Conservation (phyloP, 768 basidiomycete genomes). For the Leucosporidium creatinivorum region DNA sequence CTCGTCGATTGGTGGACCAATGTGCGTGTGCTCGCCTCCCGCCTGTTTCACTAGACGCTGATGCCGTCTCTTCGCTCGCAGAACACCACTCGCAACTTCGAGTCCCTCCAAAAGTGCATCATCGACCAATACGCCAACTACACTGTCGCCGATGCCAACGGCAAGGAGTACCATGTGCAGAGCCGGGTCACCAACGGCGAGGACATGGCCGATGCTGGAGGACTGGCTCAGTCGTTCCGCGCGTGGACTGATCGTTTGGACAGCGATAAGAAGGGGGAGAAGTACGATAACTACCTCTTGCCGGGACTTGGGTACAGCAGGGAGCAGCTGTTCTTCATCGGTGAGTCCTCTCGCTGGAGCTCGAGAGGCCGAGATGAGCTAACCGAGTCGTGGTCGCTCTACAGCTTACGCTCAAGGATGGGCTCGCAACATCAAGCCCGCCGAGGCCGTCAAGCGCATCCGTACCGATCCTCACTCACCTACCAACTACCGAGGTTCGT, state of each 20-base stretch:
- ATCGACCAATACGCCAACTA: conserved; percentile 87
- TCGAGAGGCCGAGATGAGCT: neutral
- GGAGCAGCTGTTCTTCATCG: conserved; percentile 38
- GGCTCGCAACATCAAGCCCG: conserved; percentile 31
- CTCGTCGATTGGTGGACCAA: conserved; percentile 91
- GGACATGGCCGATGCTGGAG: conserved; percentile 73
- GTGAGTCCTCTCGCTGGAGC: neutral
- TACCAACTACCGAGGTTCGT: conserved; percentile 17
- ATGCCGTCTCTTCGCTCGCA: conserved; percentile 29
- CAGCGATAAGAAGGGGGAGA: conserved; percentile 20
- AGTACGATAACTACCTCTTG: conserved; percentile 31
- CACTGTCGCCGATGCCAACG: conserved; percentile 74
- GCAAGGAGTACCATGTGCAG: conserved; percentile 75
- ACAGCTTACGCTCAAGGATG: conserved; percentile 34
- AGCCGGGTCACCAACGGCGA: conserved; percentile 71
- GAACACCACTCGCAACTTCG: conserved; percentile 69
- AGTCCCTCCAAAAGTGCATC: conserved; percentile 75
- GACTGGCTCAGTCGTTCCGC: conserved; percentile 74
- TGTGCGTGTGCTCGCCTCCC: conserved; percentile 32
- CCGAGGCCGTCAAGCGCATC: conserved; percentile 25
- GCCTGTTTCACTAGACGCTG: neutral
- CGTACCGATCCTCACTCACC: conserved; percentile 31
- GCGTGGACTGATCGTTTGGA: conserved; percentile 64
- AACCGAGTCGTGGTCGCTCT: neutral
- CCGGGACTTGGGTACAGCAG: conserved; percentile 33